Base-by-base conservation (phyloP, 148 eudicot species). In the Fallopia convolvulus region DNA sequence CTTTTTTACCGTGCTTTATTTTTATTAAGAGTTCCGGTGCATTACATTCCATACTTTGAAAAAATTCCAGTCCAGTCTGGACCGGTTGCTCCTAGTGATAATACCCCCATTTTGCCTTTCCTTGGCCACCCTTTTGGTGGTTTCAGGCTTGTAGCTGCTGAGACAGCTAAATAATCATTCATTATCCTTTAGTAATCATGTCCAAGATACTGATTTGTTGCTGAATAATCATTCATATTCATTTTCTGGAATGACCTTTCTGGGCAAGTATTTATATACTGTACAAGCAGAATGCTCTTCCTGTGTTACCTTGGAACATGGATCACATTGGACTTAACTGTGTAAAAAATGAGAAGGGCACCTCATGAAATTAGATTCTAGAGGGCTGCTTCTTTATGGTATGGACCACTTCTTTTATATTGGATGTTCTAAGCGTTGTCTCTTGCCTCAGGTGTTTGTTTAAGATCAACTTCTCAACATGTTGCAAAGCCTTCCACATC, bases 401-500 rank as follows among this genome's bases (percentile, higher is more conserved):
- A n/a, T 55, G 60, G 36, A 61, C 70, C 15, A 11, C 17, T 3
- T 61, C 30, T 13, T 3, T 9, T 61, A 33, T 61, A 12, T 30
- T 0, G 39, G 36, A 18, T 17, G 72, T 17, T 68, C 46, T 36
- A 36, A 68, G 72, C 72, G 36, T 68, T 68, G 15, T 33, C 9
- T 15, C 46, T 33, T 36, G 10, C 17, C 41, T 68, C 72, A 68
- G 72, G 72, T 68, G 72, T 68, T n/a, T 68, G n/a, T 17, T 17
- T 36, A 17, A 68, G 42, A 1, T 14, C 46, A 68, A 68, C 72
- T 68, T 46, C 17, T 68, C 76, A 75, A 72, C 44, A 86, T 83
- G 84, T 50, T 84, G 32, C 85, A 84, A 74, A 68, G 74, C 40
- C 75, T 72, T 77, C 84, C 83, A 72, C 86, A 89, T 77, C 94